Base-by-base conservation (phyloP, 2,329 filamentous ascomycete genomes). In the Aspergillus sp. region DNA sequence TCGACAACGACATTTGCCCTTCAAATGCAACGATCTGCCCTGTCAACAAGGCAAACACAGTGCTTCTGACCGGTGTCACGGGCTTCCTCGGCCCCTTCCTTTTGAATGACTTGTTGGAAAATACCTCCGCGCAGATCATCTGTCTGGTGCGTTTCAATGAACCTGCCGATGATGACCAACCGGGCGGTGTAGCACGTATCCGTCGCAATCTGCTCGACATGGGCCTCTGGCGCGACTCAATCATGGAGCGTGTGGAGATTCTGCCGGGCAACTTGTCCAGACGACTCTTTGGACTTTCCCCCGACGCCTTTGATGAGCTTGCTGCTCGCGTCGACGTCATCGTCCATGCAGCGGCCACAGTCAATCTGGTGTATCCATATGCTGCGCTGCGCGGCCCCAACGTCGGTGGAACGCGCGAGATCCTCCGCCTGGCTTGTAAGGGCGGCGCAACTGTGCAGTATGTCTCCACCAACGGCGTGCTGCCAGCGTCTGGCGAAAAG, bases 351-450 rank as follows among this genome's bases (percentile, higher is more conserved):
- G 89, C 84, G 22, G 89, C 89, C 4, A 88, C 85, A 0, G 89
- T 93, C 63, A 90, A 90, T 65, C 75, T 93, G 45, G 87, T 93
- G 0, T 92, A 93, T 59, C 88, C 89, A 0, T 92, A 92, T 59
- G 89, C 88, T 40, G 86, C 88, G 0, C 75, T 93, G 59, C 81
- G 88, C 49, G 82, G 80, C 47, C 82, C 88, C 52, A 93, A 93
- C 60, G 86, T 93, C 2, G 83, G 83, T n/a, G 89, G 89, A n/a
- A 91, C 88, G 0, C 77, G 82, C 40, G 88, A 92, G 65, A 82
- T 92, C 36, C 71, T 93, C 47, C 85, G 88, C 41, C 76, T 93
- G 22, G 88, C 88, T 0, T 80, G 82, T 52, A 78, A 80, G 35
- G 81, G 79, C 20, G 85, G 85, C 11, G 87, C 87, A 1, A 90